Evolutionary conservation across 2,329 filamentous ascomycete genomes (phyloP), one percentile per base, ranked within the genome.

Genomic region (Sarocladium strictum): DNA sequence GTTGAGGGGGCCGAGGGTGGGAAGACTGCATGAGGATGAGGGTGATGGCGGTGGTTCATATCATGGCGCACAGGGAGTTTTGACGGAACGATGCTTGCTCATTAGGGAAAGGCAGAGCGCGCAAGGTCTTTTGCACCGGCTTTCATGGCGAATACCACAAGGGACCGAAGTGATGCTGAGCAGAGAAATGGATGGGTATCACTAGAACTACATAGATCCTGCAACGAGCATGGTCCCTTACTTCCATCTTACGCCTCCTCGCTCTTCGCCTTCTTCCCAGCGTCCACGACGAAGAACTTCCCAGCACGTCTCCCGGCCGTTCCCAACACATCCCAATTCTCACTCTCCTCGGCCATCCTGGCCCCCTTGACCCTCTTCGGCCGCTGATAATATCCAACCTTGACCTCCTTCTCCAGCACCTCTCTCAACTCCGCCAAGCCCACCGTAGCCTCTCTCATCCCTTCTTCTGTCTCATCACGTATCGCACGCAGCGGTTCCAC

Each of bases 201-300:
- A 57, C 33, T 49, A 49, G 10, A 19, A 47, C 40, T 41, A 53
- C 32, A 38, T 35, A n/a, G 10, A 33, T 26, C 9, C 38, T 5
- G 14, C 38, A 43, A 53, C 21, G 17, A 24, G 33, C 27, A 45
- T 3, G 15, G 17, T 51, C 49, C 61, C n/a, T n/a, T n/a, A n/a
- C n/a, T 14, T 58, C 59, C 27, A 38, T 50, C 61, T 37, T 29
- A 52, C 15, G n/a, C 23, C 49, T n/a, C n/a, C n/a, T 35, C 49
- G 3, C 14, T 37, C 27, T 11, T 59, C 19, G 63, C 59, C 55
- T 69, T 67, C 58, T 76, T 78, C 32, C 76, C 77, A 60, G 80
- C 85, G 59, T 89, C 81, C 2, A 94, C 90, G 7, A 93, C 83
- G 61, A 95, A 93, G 63, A 86, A 95, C 59, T 78, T 81, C 14